These are phyloP conservation scores for Dipsacomyces acuminosporus DNA, from an alignment of 371 early-diverging fungal species.

Conservation along the genomic window DNA sequence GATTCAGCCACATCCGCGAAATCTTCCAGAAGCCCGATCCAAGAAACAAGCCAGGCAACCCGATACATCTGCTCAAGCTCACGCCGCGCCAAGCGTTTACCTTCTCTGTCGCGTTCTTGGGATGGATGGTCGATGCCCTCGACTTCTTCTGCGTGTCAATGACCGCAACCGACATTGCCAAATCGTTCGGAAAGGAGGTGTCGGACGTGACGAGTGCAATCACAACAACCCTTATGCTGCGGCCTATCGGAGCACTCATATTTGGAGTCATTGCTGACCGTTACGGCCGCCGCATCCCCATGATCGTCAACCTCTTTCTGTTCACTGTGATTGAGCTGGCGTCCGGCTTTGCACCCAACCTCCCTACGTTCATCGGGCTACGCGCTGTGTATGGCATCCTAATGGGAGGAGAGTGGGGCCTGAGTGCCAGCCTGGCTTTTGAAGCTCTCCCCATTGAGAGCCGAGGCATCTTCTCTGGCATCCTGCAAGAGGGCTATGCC, in stretches of 20 bases:
- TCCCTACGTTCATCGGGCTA: conserved; percentile 49
- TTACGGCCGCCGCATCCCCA: conserved; percentile 63
- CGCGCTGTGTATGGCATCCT: conserved; percentile 65
- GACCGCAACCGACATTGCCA: conserved; percentile 51
- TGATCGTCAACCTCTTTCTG: conserved; percentile 61
- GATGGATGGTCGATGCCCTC: conserved; percentile 70
- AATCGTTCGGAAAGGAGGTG: conserved; percentile 52
- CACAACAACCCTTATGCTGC: conserved; percentile 55
- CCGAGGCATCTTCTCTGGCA: conserved; percentile 68
- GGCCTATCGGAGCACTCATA: conserved; percentile 65
- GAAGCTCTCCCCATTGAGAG: conserved; percentile 62
- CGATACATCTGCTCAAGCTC: conserved; percentile 31
- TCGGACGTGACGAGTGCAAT: conserved; percentile 55
- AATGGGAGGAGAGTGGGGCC: conserved; percentile 77
- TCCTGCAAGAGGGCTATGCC: conserved; percentile 69
- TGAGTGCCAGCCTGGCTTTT: conserved; percentile 67
- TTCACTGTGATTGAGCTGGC: conserved; percentile 61
- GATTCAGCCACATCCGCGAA: conserved; percentile 16
- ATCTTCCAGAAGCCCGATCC: conserved; percentile 33
- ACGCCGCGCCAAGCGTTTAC: conserved; percentile 43
- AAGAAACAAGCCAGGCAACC: conserved; percentile 40
- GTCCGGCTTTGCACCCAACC: conserved; percentile 62
- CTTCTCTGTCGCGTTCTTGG: conserved; percentile 58
- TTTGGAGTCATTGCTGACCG: conserved; percentile 66
- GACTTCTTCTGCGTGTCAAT: conserved; percentile 65